Percentiles rank a stretch among this genome's conserved stretches.
Evolutionary conservation across 2,329 filamentous ascomycete species (phyloP).

Genomic region (Fusarium robinianum): DNA sequence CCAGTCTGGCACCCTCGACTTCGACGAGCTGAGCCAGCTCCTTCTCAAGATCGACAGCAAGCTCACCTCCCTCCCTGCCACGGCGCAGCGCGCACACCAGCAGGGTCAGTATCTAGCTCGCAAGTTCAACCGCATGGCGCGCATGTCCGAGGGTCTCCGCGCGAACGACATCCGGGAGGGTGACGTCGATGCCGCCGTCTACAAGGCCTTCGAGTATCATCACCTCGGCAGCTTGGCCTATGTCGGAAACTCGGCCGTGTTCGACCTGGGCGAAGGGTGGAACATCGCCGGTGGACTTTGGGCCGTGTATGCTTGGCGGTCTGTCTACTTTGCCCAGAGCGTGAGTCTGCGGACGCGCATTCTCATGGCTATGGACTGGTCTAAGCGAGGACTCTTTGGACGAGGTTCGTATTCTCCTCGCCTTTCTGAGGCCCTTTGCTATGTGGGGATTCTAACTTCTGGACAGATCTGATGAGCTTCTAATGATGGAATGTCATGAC

Average conservation of each 20-base stretch:
- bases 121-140: conserved; percentile 91
- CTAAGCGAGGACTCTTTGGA: conserved; percentile 93
- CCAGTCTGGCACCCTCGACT: conserved; percentile 89
- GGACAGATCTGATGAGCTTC: conserved; percentile 57
- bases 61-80: conserved; percentile 91
- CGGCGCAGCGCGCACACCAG: conserved; percentile 94
- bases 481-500: conserved; percentile 34
- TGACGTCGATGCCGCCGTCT: conserved; percentile 88
- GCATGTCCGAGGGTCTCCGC: conserved; percentile 72
- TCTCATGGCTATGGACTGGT: conserved; percentile 96
- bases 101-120: conserved; percentile 90
- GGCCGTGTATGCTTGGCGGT: conserved; percentile 95
- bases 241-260: conserved; percentile 93
- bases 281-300: conserved; percentile 81
- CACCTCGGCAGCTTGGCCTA: conserved; percentile 93
- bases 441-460: conserved; percentile 19
- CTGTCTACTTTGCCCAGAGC: conserved; percentile 96
- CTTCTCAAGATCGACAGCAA: conserved; percentile 92
- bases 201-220: conserved; percentile 92
- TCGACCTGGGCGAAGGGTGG: conserved; percentile 80
- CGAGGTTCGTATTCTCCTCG: conserved; percentile 68
- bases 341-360: conserved; percentile 89
- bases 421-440: not conserved
- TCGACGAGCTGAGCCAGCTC: conserved; percentile 86
- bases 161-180: conserved; percentile 85